Evolutionary conservation across 2,329 filamentous ascomycete genomes (phyloP), one percentile per base, ranked within the genome.

Genomic region (Verruconis gallopava): DNA sequence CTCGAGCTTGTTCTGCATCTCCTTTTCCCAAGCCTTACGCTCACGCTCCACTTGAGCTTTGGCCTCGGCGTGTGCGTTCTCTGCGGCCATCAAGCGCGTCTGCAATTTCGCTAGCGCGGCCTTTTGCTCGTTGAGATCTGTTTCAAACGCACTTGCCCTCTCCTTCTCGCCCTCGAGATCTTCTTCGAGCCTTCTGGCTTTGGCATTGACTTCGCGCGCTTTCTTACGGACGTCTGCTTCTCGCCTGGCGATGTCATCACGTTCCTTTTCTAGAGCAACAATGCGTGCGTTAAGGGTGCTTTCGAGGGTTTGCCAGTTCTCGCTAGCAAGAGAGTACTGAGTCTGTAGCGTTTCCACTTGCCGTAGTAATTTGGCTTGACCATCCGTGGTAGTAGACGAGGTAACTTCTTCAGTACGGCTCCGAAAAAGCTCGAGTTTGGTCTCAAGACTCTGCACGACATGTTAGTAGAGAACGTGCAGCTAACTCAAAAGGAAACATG

Each of bases 291-390:
- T 73, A 21, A 98, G 64, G 2, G 84, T 93, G 6, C 82, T 76
- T 60, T 98, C 89, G 47, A 98, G 93, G 1, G 86, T 85, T 56
- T 95, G 88, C 91, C 93, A 98, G 53, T 98, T 98, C 55, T 93
- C 85, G 50, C 85, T 91, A 1, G 91, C 91, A 42, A 93, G 79
- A 1, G 86, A 79, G 61, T 98, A 94, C 58, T 98, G 93, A 4
- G 84, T 91, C 60, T 98, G 91, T 28, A 98, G 65, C 1, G 85
- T 95, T 64, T 98, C 91, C 42, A 98, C 82, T 61, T 98, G 93
- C 32, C 91, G 78, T 34, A 96, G 68, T 32, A 96, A 69, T 59
- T 95, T 96, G 34, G 83, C 83, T 53, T 93, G 86, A 1, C 82
- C 77, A 55, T 94, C 85, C 12, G 86, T 83, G 4, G 78, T 77